Base-by-base conservation (phyloP, 2,329 filamentous ascomycete genomes). In the Talaromyces sp. region DNA sequence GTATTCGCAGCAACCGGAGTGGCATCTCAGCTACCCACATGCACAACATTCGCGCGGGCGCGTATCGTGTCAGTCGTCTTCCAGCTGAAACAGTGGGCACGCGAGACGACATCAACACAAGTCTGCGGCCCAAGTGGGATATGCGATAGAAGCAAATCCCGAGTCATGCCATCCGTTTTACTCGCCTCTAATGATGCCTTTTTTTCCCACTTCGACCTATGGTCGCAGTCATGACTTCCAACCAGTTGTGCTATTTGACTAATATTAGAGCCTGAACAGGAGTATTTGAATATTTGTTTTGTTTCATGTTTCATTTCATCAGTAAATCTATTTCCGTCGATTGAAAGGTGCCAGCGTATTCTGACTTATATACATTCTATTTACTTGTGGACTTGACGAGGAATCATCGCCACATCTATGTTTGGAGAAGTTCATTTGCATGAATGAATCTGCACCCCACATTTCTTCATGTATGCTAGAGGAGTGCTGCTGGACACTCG, bases 21-120 rank as follows among this genome's bases (percentile, higher is more conserved):
- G 91, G 89, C 56, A 87, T 96, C 67, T 96, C 91, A 5, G 81
- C 85, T 4, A 77, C 82, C 56, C 85, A 92, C 70, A 78, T 86
- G 56, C 80, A 86, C 63, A 89, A 90, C 68, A 87, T 96, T 68
- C 89, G 92, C 65, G 84, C 80, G 60, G 93, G 93, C 65, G 92
- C 91, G 52, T 93, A 96, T 69, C 89, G 93, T 64, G 86, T 97
- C 65, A 95, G 90, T 71, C 87, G 90, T 55, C 83, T 97, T 63
- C 92, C 93, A 0, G 87, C 86, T 61, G 91, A 93, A 66, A 84
- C 88, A 50, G 90, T 96, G 61, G 93, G 92, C 65, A 92, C 90
- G 3, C 83, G 82, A 69, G 84, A 89, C 35, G 85, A 91, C 60
- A 75, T 93, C 72, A 76, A 79, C 60, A 76, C 75, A n/a, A 78